Percentiles rank a stretch among this genome's conserved stretches.
phyloP scores from a whole-genome alignment of 345 rosid species.

The Crucihimalaya himalaica region DNA sequence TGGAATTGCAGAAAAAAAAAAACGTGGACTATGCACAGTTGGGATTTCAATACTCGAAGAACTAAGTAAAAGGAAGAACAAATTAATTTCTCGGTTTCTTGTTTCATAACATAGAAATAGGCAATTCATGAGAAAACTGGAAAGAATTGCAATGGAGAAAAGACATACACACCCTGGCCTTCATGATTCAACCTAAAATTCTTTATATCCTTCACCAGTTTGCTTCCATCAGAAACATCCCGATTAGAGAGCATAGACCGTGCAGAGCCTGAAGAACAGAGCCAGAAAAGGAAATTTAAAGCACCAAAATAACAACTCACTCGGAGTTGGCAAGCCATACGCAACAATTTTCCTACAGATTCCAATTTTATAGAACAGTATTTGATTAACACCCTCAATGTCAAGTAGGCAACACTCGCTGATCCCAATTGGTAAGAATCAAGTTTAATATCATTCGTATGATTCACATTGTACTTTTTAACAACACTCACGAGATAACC shows the following conservation, averaged over 20 bases:
- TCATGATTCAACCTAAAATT: conserved; percentile 45
- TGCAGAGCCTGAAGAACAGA: conserved; percentile 66
- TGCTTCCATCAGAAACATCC: conserved; percentile 64
- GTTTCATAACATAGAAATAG: neutral
- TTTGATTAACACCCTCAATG: neutral
- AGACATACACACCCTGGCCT: conserved; percentile 63
- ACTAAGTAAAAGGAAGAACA: neutral
- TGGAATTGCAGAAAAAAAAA: neutral
- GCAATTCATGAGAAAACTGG: neutral
- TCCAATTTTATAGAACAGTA: neutral
- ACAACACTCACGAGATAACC: neutral
- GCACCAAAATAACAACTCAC: neutral
- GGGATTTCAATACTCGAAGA: neutral
- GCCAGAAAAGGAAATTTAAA: neutral
- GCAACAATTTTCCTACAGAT: neutral
- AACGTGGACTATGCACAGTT: neutral
- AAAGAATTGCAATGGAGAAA: conserved; percentile 14
- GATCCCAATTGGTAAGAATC: neutral
- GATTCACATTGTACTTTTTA: neutral
- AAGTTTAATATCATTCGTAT: neutral
- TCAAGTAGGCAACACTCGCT: neutral
- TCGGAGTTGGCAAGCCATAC: neutral
- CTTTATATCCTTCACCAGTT: conserved; percentile 61
- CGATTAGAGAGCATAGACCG: conserved; percentile 74
- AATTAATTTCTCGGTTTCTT: neutral